Conservation (phyloP, 495 filamentous ascomycete species). For the Hypomontagnella submonticulosa region DNA sequence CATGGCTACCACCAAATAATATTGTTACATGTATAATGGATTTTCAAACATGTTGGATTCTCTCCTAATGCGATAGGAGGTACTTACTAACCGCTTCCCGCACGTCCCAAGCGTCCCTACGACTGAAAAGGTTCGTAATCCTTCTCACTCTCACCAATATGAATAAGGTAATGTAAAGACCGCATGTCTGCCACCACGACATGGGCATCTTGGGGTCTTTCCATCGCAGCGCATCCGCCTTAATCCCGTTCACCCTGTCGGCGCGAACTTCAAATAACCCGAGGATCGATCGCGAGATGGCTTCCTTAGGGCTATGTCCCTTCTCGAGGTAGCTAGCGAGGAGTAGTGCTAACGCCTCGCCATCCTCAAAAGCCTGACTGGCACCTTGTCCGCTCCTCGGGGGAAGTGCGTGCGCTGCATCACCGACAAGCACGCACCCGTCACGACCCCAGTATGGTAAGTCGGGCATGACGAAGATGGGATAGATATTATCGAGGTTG, state of each 20-base stretch:
- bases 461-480: slow-evolving; percentile 62
- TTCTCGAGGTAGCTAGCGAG: slow-evolving; percentile 29
- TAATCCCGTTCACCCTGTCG: slow-evolving; percentile 9
- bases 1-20: too few species aligned
- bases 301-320: slow-evolving; percentile 1
- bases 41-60: too few species aligned
- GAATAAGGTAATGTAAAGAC: slow-evolving; percentile 19
- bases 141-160: slow-evolving; percentile 14
- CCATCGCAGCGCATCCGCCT: slow-evolving; percentile 21
- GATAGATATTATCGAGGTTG: slow-evolving; percentile 62
- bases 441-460: slow-evolving; percentile 61
- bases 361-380: slow-evolving; percentile 54
- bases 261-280: slow-evolving; percentile 21
- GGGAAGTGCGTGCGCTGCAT: slow-evolving; percentile 60
- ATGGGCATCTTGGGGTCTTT: slow-evolving; percentile 36
- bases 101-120: slow-evolving; percentile 12
- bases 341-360: slow-evolving; percentile 45
- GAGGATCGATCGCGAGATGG: slow-evolving; percentile 14
- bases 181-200: slow-evolving; percentile 19
- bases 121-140: slow-evolving; percentile 10
- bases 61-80: background rate
- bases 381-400: slow-evolving; percentile 55
- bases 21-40: too few species aligned
- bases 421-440: slow-evolving; percentile 55
- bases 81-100: slow-evolving; percentile 22